Evolutionary conservation across 177 flowering plant species (phyloP), one percentile per base, ranked within the genome.

Genomic region (Vitis hybrid): DNA sequence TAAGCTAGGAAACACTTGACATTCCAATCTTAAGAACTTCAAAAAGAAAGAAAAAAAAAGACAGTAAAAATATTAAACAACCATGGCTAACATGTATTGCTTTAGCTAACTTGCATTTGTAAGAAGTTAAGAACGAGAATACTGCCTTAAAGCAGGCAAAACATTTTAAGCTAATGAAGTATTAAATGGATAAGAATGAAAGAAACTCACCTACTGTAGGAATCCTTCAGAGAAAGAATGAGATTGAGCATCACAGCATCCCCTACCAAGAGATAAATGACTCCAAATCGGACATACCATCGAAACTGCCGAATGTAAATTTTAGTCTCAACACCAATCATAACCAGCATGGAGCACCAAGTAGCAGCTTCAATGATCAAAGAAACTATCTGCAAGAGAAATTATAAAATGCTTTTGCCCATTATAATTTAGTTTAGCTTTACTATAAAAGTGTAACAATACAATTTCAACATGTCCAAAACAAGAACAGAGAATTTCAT

Each of bases 281-380:
- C 76, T 50, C 88, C 97, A 73, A 95, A 91, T 10, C 99, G 79
- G 14, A 91, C 84, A 74, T 78, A 93, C 99, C 98, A 95, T 20
- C 94, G 84, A 54, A 91, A 82, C 70, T 93, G 91, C 2, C 77
- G 50, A 65, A 95, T 80, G 70, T 95, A 95, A 50, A 81, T 63
- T 76, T 78, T 89, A 19, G 91, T 91, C 82, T 95, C 99, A 65
- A 91, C 56, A 63, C 55, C 74, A 77, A 84, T 72, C 97, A 93
- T 82, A 39, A 86, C 71, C 66, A 92, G 72, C 87, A 91, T 77
- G 31, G 84, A 83, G 73, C 85, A 82, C 99, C 99, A 94, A 69
- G 94, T 73, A 80, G 86, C 71, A 69, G 93, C 83, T 77, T 94
- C 87, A 72, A 87, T 77, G 26, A 79, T 72, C 73, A 88, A 68